phyloP scores from a whole-genome alignment of 2,329 filamentous ascomycete species.

The Phialophora tarda region DNA sequence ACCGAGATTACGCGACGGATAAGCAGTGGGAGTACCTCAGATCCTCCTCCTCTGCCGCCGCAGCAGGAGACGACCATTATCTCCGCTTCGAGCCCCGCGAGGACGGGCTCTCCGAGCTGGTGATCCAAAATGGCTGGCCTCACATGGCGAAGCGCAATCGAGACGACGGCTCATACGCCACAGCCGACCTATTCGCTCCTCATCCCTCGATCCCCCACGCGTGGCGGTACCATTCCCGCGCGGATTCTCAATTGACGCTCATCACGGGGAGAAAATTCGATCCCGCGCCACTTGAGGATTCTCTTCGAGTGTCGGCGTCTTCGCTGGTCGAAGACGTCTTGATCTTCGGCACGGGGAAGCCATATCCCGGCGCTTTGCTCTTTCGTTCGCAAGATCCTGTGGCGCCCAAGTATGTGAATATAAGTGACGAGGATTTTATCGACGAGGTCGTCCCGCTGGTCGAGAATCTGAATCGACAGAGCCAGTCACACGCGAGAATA shows the following conservation, averaged over 20 bases:
- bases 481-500: conserved; percentile 60
- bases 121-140: conserved; percentile 64
- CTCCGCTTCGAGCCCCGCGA: conserved; percentile 56
- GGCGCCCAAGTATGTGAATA: background rate
- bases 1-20: conserved; percentile 61
- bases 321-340: conserved; percentile 59
- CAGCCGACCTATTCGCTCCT: conserved; percentile 65
- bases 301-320: conserved; percentile 52
- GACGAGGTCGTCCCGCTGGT: conserved; percentile 52
- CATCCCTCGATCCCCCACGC: conserved; percentile 59
- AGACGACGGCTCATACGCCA: conserved; percentile 65
- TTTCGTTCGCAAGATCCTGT: conserved; percentile 50
- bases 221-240: conserved; percentile 67
- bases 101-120: conserved; percentile 58
- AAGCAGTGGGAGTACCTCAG: conserved; percentile 68
- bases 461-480: conserved; percentile 55
- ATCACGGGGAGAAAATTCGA: conserved; percentile 73
- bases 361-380: conserved; percentile 63
- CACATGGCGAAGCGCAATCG: conserved; percentile 64
- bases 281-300: conserved; percentile 65
- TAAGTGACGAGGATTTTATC: conserved; percentile 49
- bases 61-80: conserved; percentile 43
- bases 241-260: conserved; percentile 66
- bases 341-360: conserved; percentile 65
- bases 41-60: conserved; percentile 37